Evolutionary conservation across 2,329 filamentous ascomycete genomes (phyloP), one percentile per base, ranked within the genome.

Genomic region (Parafenestella ontariensis): DNA sequence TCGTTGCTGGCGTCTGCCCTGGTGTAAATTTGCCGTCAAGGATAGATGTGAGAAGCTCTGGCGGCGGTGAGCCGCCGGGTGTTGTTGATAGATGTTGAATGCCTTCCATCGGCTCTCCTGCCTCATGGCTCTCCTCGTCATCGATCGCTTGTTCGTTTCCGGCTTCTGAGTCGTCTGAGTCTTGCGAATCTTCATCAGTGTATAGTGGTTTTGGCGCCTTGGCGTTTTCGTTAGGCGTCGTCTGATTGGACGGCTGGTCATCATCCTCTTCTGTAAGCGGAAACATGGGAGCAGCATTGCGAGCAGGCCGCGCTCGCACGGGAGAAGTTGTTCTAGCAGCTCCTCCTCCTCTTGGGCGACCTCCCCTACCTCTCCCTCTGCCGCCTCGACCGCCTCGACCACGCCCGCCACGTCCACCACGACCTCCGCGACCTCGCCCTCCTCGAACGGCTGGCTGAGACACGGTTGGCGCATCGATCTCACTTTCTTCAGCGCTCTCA

Each of bases 251-350:
- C 52, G 61, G 55, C 48, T 64, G 60, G 46, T 74, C 72, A 56
- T 74, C 70, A 45, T 71, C 71, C 29, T 69, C 69, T 63, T 75
- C 72, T 54, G 65, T 64, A 61, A 73, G 66, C 39, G 69, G 64
- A 66, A 70, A 70, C 49, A 62, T 63, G 45, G 69, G 62, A 56
- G 68, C 64, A 61, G 69, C 65, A 64, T 59, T 69, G 49, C 74
- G 73, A 61, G 68, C 59, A 46, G 63, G 63, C 51, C 72, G 71
- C 28, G 62, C 67, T 54, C 66, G 69, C 50, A 59, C 49, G 39
- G 67, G 72, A 49, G 71, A 70, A n/a, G 58, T 47, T 3, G 50
- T 54, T 63, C 60, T 66, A n/a, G 49, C 39, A 44, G 59, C 36
- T 18, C 58, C 59, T 46, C 58, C 59, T 46, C 66, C 67, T 56